phyloP scores from a whole-genome alignment of 1,139 yeast species.

The Geotrichum klebahnii region DNA sequence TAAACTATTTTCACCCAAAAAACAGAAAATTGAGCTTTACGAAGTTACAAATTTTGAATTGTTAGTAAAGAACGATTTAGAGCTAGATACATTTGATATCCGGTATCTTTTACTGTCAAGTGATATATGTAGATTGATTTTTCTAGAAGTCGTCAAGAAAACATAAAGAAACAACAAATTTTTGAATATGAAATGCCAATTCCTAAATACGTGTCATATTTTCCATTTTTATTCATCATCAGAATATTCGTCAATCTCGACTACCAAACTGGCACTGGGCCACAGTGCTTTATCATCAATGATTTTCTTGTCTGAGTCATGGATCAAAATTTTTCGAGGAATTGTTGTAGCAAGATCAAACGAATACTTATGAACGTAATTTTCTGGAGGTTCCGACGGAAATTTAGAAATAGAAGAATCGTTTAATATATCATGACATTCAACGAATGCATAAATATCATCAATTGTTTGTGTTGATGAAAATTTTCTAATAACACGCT shows the following conservation, averaged over 20 bases:
- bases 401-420: constrained; percentile 12
- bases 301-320: constrained; percentile 34
- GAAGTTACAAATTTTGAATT: no score
- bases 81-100: no score
- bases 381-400: constrained; percentile 34
- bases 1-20: no score
- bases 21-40: no score
- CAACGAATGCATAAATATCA: constrained; percentile 64
- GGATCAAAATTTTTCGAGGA: constrained; percentile 49
- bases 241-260: constrained; percentile 43
- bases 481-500: constrained; percentile 56
- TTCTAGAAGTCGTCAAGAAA: no score
- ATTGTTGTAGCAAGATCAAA: constrained; percentile 52
- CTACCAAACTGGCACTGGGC: constrained; percentile 59
- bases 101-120: no score
- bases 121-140: no score
- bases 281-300: constrained; percentile 46
- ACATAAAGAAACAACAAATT: background rate
- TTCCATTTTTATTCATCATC: constrained; percentile 40
- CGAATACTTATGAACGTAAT: constrained; percentile 44
- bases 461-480: constrained; percentile 47
- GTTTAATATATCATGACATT: constrained; percentile 37
- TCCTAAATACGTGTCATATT: no score
- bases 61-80: no score
- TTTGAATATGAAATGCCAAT: no score